phyloP scores from a whole-genome alignment of 2,329 filamentous ascomycete species.

The Neofusicoccum laricinum region DNA sequence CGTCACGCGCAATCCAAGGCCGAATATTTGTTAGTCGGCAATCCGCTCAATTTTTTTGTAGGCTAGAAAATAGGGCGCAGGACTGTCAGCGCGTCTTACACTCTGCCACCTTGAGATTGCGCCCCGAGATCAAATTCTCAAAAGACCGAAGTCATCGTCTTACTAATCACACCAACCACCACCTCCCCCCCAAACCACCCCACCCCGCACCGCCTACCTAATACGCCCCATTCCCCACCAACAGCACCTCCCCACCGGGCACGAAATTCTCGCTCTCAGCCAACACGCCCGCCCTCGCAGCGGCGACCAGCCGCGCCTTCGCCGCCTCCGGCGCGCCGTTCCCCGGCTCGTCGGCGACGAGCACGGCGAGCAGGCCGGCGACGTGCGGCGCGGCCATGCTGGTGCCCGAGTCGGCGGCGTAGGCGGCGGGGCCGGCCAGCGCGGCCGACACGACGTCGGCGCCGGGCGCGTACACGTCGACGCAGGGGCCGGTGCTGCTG shows the following conservation, averaged over 20 bases:
- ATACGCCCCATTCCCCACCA: background rate
- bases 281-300: background rate
- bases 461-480: conserved; percentile 40
- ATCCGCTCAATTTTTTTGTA: too few species aligned
- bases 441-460: conserved; percentile 43
- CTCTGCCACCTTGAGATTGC: too few species aligned
- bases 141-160: too few species aligned
- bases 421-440: conserved; percentile 25
- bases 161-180: too few species aligned
- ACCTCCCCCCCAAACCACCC: background rate
- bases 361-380: conserved; percentile 62
- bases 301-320: background rate
- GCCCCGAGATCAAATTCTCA: too few species aligned
- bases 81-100: too few species aligned
- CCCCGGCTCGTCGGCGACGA: conserved; percentile 50
- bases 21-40: too few species aligned
- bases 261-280: background rate
- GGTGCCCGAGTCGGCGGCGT: conserved; percentile 54
- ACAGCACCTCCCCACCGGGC: background rate
- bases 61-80: too few species aligned
- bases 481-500: conserved; percentile 34
- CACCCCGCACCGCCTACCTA: background rate
- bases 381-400: conserved; percentile 65
- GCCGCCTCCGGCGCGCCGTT: background rate
- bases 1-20: too few species aligned